These are phyloP conservation scores for Onygena corvina DNA, from an alignment of 2,329 filamentous ascomycete genomes.

Conservation along the genomic window DNA sequence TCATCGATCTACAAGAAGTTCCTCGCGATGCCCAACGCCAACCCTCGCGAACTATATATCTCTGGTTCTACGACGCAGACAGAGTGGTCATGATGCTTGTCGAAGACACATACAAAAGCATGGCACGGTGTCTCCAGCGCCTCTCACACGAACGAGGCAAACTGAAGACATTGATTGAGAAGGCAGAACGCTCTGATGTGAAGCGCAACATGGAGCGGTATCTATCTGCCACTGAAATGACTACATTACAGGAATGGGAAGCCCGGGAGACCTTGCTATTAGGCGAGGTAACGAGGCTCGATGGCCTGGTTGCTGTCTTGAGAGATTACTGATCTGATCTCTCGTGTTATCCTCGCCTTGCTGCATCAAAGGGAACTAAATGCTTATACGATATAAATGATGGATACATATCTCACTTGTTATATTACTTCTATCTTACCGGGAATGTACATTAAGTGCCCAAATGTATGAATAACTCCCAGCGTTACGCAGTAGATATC, in stretches of 20 bases:
- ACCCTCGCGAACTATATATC: constrained; percentile 72
- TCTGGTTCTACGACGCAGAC: constrained; percentile 80
- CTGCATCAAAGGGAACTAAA: no score
- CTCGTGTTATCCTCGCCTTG: background rate
- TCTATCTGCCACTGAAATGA: constrained; percentile 60
- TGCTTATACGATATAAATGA: constrained; percentile 6
- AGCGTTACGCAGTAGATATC: background rate
- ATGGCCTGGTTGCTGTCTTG: constrained; percentile 72
- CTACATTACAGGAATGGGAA: constrained; percentile 52
- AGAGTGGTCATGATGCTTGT: constrained; percentile 58
- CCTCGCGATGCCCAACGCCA: constrained; percentile 74
- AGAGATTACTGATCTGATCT: constrained; percentile 52
- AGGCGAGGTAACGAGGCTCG: constrained; percentile 65
- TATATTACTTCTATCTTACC: background rate
- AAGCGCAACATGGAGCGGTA: constrained; percentile 71
- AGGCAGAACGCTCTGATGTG: constrained; percentile 76
- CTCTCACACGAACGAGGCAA: constrained; percentile 62
- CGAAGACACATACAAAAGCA: constrained; percentile 76
- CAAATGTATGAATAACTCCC: no score
- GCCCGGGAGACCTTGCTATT: constrained; percentile 58
- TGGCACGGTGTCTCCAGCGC: constrained; percentile 73
- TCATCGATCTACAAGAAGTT: constrained; percentile 86
- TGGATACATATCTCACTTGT: constrained; percentile 3
- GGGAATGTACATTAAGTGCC: constrained; percentile 1
- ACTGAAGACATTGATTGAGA: constrained; percentile 60